These are phyloP conservation scores for Glonium stellatum DNA, from an alignment of 495 filamentous ascomycete genomes.

Conservation along the genomic window DNA sequence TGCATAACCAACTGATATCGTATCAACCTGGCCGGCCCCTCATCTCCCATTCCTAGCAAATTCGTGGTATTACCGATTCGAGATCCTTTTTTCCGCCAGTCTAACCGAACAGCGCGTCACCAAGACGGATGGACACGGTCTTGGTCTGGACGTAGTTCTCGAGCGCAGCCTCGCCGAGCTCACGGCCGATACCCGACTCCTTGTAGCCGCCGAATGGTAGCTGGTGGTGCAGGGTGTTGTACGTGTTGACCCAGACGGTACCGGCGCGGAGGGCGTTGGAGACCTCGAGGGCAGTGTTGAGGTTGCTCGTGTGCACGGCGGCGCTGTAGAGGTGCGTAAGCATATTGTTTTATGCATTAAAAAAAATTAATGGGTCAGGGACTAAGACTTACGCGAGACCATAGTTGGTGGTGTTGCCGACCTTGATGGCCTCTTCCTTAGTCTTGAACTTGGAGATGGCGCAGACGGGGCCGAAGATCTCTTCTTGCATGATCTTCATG, in stretches of 20 bases:
- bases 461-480: conserved; percentile 96
- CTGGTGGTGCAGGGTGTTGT: conserved; percentile 79
- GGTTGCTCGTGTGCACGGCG: conserved; percentile 84
- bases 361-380: background rate
- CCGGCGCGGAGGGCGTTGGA: conserved; percentile 75
- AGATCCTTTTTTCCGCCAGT: background rate
- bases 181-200: conserved; percentile 86
- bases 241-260: conserved; percentile 94
- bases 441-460: conserved; percentile 90
- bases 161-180: conserved; percentile 87
- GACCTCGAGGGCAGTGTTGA: conserved; percentile 89
- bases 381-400: conserved; percentile 37
- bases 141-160: conserved; percentile 86
- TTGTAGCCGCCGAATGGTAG: conserved; percentile 90
- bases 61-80: too few relatives aligned
- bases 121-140: conserved; percentile 57
- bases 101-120: conserved; percentile 55
- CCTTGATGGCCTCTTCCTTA: conserved; percentile 73
- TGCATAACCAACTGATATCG: too few relatives aligned
- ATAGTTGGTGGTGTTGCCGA: conserved; percentile 78
- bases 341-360: background rate
- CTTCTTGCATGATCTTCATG: conserved; percentile 99
- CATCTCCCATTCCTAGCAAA: too few relatives aligned
- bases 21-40: background rate
- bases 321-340: conserved; percentile 53